Evolutionary conservation across 2,329 filamentous ascomycete genomes (phyloP).

Genomic region (Penicillium thymicola): DNA sequence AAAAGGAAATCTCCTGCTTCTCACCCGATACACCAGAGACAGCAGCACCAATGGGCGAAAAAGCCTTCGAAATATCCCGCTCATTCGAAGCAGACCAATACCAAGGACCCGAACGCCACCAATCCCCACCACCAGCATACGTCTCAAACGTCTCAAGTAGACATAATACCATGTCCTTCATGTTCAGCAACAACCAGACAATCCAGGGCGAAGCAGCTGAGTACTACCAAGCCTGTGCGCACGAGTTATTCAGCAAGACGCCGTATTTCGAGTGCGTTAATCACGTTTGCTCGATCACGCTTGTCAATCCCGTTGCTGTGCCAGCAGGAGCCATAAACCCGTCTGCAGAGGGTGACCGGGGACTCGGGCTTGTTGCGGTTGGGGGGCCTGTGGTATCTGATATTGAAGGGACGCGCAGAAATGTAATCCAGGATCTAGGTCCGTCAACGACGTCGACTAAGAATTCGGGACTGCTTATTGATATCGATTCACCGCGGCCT

Average conservation of each 20-base stretch:
- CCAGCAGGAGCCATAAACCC: slow-evolving; percentile 5
- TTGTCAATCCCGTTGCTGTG: slow-evolving; percentile 17
- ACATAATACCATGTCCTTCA: slow-evolving; percentile 20
- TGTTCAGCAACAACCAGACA: slow-evolving; percentile 21
- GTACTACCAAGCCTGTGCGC: slow-evolving; percentile 46
- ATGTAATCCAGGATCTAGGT: not conserved
- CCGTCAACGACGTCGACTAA: not conserved
- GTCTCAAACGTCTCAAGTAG: slow-evolving; percentile 7
- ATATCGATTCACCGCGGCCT: slow-evolving; percentile 16
- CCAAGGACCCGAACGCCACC: not conserved
- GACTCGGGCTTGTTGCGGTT: slow-evolving; percentile 20
- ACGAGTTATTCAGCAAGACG: slow-evolving; percentile 41
- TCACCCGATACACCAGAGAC: slow-evolving; percentile 36
- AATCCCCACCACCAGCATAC: slow-evolving; percentile 2
- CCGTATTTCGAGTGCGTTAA: slow-evolving; percentile 46
- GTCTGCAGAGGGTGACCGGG: slow-evolving; percentile 11
- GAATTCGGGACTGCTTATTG: slow-evolving; percentile 15
- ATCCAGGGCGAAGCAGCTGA: slow-evolving; percentile 39
- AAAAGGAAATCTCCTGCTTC: slow-evolving; percentile 28
- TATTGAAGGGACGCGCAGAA: not conserved
- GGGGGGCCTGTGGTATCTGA: not conserved
- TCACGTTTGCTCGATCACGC: slow-evolving; percentile 42
- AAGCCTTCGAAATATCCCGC: slow-evolving; percentile 13
- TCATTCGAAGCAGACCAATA: slow-evolving; percentile 5
- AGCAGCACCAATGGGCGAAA: slow-evolving; percentile 11